Conservation (phyloP, 306 rosid species). For the Prunus mira region DNA sequence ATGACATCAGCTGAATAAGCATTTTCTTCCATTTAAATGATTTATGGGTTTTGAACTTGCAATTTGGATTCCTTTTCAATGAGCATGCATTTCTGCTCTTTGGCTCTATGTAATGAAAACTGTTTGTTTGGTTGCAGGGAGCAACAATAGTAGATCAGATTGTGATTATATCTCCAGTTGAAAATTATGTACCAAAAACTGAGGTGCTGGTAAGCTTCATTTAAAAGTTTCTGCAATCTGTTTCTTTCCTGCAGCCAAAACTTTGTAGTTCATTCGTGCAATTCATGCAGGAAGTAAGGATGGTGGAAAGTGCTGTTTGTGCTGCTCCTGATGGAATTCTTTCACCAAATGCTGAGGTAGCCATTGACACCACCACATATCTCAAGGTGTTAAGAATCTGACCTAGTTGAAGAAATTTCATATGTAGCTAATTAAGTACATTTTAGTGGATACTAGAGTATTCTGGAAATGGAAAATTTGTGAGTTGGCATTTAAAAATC, state of each 20-base stretch:
- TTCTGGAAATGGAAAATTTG: constrained; percentile 3
- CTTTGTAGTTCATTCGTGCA: constrained; percentile 19
- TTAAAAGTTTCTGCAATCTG: constrained; percentile 2
- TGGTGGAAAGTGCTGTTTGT: constrained; percentile 50
- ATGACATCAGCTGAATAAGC: neutral
- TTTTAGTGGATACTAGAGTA: neutral
- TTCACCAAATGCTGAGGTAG: constrained; percentile 52
- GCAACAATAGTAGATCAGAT: constrained; percentile 89
- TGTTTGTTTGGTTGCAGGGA: constrained; percentile 54
- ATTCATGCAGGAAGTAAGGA: constrained; percentile 60
- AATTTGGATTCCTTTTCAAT: neutral
- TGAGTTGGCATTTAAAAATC: neutral
- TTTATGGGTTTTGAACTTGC: neutral
- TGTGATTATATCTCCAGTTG: constrained; percentile 67
- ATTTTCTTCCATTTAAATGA: neutral
- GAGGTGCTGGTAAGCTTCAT: constrained; percentile 43
- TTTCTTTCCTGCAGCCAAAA: constrained; percentile 9
- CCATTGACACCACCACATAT: neutral
- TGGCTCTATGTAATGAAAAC: neutral
- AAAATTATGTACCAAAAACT: constrained; percentile 58
- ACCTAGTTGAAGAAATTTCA: neutral
- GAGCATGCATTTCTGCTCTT: neutral
- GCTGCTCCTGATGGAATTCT: constrained; percentile 45
- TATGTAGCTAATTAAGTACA: neutral
- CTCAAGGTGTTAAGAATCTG: neutral